phyloP scores from a whole-genome alignment of 2,329 filamentous ascomycete species.

The Colletotrichum liaoningense region DNA sequence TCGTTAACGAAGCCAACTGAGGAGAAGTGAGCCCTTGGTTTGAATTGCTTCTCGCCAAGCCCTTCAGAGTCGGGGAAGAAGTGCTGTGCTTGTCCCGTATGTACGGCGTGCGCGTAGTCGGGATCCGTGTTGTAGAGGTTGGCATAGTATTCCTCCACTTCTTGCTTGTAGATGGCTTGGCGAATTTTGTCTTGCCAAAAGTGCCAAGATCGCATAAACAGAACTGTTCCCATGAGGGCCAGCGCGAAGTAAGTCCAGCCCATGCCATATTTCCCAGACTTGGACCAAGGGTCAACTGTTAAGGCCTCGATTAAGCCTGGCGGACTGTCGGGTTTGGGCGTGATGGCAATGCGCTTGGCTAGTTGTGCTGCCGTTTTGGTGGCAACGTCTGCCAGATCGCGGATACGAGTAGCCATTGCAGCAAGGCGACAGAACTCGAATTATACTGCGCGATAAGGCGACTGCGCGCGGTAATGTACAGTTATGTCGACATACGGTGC shows the following conservation, averaged over 20 bases:
- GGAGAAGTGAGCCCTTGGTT: constrained; percentile 78
- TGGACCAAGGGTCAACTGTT: constrained; percentile 80
- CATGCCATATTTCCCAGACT: constrained; percentile 86
- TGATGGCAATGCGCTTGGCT: constrained; percentile 69
- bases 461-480: constrained; percentile 40
- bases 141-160: constrained; percentile 75
- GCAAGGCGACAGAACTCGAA: constrained; percentile 36
- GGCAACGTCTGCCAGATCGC: constrained; percentile 46
- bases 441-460: constrained; percentile 37
- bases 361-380: constrained; percentile 51
- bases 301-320: constrained; percentile 71
- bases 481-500: constrained; percentile 42
- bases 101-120: constrained; percentile 57
- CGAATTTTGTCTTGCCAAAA: constrained; percentile 94
- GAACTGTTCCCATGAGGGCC: constrained; percentile 74
- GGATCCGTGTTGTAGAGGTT: constrained; percentile 63
- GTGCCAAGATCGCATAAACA: constrained; percentile 82
- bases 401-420: constrained; percentile 55
- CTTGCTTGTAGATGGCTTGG: constrained; percentile 88
- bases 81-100: constrained; percentile 67
- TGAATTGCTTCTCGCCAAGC: constrained; percentile 67
- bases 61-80: constrained; percentile 79
- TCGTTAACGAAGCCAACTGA: constrained; percentile 82
- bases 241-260: constrained; percentile 92
- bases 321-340: constrained; percentile 68